These are phyloP conservation scores for Cryptosporidium bovis DNA, from an alignment of 169 alveolate species.

Conservation along the genomic window DNA sequence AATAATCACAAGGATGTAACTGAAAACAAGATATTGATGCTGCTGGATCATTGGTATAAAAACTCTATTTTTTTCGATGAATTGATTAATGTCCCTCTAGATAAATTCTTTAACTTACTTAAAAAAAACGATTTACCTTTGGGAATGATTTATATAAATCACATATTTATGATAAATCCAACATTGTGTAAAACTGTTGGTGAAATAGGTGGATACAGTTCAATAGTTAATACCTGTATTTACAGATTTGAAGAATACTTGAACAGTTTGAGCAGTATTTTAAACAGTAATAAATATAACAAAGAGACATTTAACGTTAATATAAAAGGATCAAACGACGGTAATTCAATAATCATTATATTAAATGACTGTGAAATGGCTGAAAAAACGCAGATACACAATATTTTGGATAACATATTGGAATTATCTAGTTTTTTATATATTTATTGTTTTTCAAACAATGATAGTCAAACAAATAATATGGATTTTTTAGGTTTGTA, in stretches of 20 bases:
- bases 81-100: constrained; percentile 27
- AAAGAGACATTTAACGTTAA: constrained; percentile 11
- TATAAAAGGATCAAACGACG: neutral
- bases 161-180: constrained; percentile 39
- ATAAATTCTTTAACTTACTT: neutral
- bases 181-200: neutral
- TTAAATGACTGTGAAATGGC: neutral
- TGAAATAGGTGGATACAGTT: neutral
- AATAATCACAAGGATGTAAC: neutral
- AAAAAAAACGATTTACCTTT: neutral
- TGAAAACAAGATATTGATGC: neutral
- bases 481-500: neutral
- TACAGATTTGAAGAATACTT: neutral
- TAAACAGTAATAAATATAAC: constrained; percentile 1
- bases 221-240: too few species aligned
- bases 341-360: neutral
- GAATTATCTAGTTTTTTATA: constrained; percentile 38
- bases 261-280: neutral
- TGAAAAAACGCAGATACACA: neutral
- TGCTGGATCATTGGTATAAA: constrained; percentile 50
- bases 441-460: constrained; percentile 29
- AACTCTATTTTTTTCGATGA: constrained; percentile 4
- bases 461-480: neutral
- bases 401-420: constrained; percentile 18
- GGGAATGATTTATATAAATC: constrained; percentile 52